Conservation (phyloP, 257 asterid species). For the Schizonepeta tenuifolia region DNA sequence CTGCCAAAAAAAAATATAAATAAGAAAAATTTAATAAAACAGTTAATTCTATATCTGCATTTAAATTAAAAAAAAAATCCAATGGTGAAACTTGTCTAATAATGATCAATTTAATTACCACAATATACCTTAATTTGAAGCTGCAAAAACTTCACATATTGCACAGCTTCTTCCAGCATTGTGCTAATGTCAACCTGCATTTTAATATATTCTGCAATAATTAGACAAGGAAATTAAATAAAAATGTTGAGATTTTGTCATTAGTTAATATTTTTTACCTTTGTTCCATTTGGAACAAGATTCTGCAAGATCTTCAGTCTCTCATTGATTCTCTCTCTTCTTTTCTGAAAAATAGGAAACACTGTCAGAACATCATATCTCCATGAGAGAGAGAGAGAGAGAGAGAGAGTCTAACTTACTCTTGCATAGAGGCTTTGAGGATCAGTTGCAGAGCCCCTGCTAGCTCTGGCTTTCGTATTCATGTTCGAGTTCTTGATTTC, state of each 20-base stretch:
- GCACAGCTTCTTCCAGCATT: constrained; percentile 94
- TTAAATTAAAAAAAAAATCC: neutral
- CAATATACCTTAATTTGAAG: constrained; percentile 77
- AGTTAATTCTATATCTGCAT: no score
- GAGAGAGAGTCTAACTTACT: constrained; percentile 42
- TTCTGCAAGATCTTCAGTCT: constrained; percentile 83
- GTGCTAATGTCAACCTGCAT: constrained; percentile 85
- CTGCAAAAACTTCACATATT: constrained; percentile 82
- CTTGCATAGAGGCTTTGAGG: constrained; percentile 93
- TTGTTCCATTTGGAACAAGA: constrained; percentile 89
- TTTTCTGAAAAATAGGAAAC: constrained; percentile 47
- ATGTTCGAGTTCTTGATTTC: constrained; percentile 20
- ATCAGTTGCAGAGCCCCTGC: constrained; percentile 80
- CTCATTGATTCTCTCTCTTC: constrained; percentile 90
- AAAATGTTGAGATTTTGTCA: neutral
- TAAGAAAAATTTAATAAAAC: neutral
- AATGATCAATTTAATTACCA: no score
- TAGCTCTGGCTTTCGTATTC: constrained; percentile 58
- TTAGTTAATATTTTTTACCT: constrained; percentile 41
- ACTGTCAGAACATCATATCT: neutral
- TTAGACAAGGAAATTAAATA: neutral
- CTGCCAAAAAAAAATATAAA: constrained; percentile 37
- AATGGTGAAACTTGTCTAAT: neutral
- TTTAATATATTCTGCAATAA: neutral
- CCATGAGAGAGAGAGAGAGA: neutral